These are phyloP conservation scores for Dothideomycetes sp. DNA, from an alignment of 2,329 filamentous ascomycete species.

Conservation along the genomic window DNA sequence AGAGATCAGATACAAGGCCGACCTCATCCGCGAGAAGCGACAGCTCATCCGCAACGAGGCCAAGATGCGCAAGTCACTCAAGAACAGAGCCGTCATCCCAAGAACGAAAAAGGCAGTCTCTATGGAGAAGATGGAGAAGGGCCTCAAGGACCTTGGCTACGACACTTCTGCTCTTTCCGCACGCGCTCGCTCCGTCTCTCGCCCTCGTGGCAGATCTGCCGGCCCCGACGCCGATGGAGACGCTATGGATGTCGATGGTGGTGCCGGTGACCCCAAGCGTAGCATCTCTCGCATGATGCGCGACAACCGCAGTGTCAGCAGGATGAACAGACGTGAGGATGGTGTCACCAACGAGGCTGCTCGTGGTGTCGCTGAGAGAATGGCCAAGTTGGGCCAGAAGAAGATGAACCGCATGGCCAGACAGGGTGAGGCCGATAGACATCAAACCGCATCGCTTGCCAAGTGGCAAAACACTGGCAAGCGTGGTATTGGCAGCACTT, in stretches of 20 bases:
- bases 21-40: conserved; percentile 91
- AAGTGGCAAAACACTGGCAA: conserved; percentile 95
- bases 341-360: conserved; percentile 59
- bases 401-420: conserved; percentile 98
- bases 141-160: conserved; percentile 74
- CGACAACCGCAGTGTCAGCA: conserved; percentile 52
- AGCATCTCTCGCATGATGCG: conserved; percentile 53
- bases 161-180: conserved; percentile 66
- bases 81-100: conserved; percentile 92
- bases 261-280: conserved; percentile 16
- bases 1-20: conserved; percentile 81
- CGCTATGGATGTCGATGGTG: conserved; percentile 57
- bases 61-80: conserved; percentile 89
- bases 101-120: conserved; percentile 71
- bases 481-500: conserved; percentile 84
- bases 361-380: conserved; percentile 70
- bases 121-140: conserved; percentile 75
- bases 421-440: conserved; percentile 92
- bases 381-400: conserved; percentile 86
- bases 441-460: conserved; percentile 65
- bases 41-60: conserved; percentile 86
- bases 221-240: conserved; percentile 54
- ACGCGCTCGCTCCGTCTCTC: conserved; percentile 59
- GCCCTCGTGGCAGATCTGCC: conserved; percentile 51
- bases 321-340: conserved; percentile 60